These are phyloP conservation scores for Aegilops sharonensis DNA, from an alignment of 176 grass and related monocot genomes.

Conservation along the genomic window DNA sequence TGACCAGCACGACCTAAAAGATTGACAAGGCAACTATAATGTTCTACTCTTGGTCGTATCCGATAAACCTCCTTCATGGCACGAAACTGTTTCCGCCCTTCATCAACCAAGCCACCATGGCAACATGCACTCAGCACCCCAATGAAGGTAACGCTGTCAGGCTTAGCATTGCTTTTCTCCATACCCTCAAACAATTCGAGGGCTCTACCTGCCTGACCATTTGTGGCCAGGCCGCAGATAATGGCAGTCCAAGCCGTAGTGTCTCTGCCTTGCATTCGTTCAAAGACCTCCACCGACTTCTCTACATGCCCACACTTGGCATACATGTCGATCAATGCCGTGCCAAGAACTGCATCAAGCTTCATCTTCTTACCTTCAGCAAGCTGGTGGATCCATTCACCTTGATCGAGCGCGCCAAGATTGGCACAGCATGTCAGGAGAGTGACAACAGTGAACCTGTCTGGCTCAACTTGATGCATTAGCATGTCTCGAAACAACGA, in stretches of 20 bases:
- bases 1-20: slow-evolving; percentile 62
- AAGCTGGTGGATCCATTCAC: slow-evolving; percentile 53
- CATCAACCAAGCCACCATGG: slow-evolving; percentile 65
- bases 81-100: slow-evolving; percentile 48
- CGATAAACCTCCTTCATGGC: slow-evolving; percentile 50
- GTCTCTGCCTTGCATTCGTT: slow-evolving; percentile 35
- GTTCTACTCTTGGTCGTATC: slow-evolving; percentile 56
- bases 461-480: slow-evolving; percentile 46
- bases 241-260: slow-evolving; percentile 54
- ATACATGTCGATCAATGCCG: slow-evolving; percentile 56
- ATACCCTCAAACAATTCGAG: slow-evolving; percentile 58
- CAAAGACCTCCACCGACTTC: slow-evolving; percentile 53
- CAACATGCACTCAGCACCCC: slow-evolving; percentile 55
- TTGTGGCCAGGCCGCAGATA: slow-evolving; percentile 57
- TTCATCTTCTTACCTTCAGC: slow-evolving; percentile 41
- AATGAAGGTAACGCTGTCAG: slow-evolving; percentile 57
- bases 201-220: slow-evolving; percentile 55
- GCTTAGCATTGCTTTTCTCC: slow-evolving; percentile 32
- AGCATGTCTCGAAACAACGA: slow-evolving; percentile 67
- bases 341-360: slow-evolving; percentile 49
- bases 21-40: slow-evolving; percentile 63
- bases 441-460: slow-evolving; percentile 58
- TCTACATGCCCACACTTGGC: slow-evolving; percentile 52
- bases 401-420: slow-evolving; percentile 54
- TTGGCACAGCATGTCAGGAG: slow-evolving; percentile 60